Evolutionary conservation across 2,329 filamentous ascomycete species (phyloP).

Genomic region (Biscogniauxia mediterranea): DNA sequence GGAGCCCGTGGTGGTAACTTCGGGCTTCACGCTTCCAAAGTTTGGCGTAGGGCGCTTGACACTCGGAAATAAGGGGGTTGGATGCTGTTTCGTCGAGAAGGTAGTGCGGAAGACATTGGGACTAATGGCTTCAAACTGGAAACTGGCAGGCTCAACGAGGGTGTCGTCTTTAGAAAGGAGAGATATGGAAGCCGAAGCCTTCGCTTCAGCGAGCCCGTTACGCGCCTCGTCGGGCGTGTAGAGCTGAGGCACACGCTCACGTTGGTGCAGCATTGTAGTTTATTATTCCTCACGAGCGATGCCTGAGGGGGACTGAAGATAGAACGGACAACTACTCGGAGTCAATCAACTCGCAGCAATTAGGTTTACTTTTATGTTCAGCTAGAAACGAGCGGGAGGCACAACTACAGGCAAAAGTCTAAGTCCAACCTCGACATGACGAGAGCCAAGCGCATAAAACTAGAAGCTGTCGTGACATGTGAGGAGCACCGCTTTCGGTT

Average conservation of each 20-base stretch:
- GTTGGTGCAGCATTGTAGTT: slow-evolving; percentile 25
- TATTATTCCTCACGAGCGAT: neutral
- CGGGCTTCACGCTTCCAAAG: slow-evolving; percentile 31
- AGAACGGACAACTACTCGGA: neutral
- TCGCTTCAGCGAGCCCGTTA: neutral
- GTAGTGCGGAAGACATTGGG: slow-evolving; percentile 66
- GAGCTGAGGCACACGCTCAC: slow-evolving; percentile 25
- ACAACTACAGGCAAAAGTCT: neutral
- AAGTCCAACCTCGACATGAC: neutral
- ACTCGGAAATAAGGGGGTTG: slow-evolving; percentile 64
- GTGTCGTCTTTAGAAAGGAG: slow-evolving; percentile 40
- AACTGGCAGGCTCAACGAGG: slow-evolving; percentile 45
- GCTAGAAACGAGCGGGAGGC: neutral
- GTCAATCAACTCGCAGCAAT: neutral
- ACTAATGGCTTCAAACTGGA: slow-evolving; percentile 61
- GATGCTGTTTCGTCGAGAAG: slow-evolving; percentile 61
- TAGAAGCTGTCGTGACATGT: neutral
- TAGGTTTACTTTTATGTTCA: neutral
- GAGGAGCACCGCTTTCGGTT: neutral
- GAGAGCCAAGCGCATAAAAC: neutral
- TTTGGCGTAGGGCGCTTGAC: slow-evolving; percentile 43
- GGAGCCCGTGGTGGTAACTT: slow-evolving; percentile 33
- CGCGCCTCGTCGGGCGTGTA: slow-evolving; percentile 23
- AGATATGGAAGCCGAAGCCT: slow-evolving; percentile 32
- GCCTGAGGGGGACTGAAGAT: too few species aligned